Evolutionary conservation across 1,284 basidiomycete genomes (phyloP).

Genomic region (Abortiporus biennis): DNA sequence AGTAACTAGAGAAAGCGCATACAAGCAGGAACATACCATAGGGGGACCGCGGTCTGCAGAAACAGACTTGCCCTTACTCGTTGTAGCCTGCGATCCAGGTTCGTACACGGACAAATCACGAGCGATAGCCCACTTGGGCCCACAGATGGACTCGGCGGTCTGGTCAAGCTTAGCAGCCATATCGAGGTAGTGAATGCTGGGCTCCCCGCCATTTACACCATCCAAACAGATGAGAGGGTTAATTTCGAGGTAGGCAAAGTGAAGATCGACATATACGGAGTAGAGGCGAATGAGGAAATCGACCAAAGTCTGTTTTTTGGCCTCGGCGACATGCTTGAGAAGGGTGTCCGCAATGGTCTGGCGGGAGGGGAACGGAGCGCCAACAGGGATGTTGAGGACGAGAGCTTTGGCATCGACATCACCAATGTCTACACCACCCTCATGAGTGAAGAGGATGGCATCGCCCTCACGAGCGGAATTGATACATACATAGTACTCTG

Average conservation of each 20-base stretch:
- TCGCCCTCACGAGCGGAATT: conserved; percentile 95
- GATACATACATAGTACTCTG: conserved; percentile 98
- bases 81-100: conserved; percentile 32
- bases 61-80: conserved; percentile 44
- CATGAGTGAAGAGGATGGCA: conserved; percentile 97
- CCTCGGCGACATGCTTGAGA: conserved; percentile 74
- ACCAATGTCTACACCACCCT: conserved; percentile 98
- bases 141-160: conserved; percentile 97
- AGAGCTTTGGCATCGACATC: conserved; percentile 98
- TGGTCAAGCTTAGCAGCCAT: conserved; percentile 99
- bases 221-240: conserved; percentile 97
- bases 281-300: conserved; percentile 96
- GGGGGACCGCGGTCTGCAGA: conserved; percentile 93
- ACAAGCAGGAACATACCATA: conserved; percentile 53
- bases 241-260: conserved; percentile 99
- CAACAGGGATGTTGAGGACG: conserved; percentile 82
- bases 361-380: conserved; percentile 74
- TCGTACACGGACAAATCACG: conserved; percentile 83
- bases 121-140: conserved; percentile 98
- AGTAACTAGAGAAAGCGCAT: conserved; percentile 8
- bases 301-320: conserved; percentile 82
- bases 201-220: conserved; percentile 64
- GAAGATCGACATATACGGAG: conserved; percentile 95
- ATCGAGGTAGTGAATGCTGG: conserved; percentile 93
- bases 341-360: conserved; percentile 69